phyloP scores from a whole-genome alignment of 2,329 filamentous ascomycete species.

The Xylariaceae sp. region DNA sequence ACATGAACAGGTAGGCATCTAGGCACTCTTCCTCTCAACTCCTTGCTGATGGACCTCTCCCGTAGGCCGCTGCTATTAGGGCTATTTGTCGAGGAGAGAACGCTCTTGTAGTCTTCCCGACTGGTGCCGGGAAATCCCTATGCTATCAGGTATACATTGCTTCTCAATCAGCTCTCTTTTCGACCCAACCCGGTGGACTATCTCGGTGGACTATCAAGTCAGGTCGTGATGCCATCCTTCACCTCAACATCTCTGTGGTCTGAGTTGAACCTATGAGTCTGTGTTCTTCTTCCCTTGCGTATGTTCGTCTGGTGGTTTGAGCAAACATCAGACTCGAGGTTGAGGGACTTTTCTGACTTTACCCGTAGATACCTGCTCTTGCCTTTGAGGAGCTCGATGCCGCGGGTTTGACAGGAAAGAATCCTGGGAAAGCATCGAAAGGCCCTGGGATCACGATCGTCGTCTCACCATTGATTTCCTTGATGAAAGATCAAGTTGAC shows the following conservation, averaged over 20 bases:
- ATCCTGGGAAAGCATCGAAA: constrained; percentile 2
- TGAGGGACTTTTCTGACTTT: neutral
- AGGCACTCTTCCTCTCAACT: neutral
- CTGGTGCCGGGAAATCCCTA: constrained; percentile 46
- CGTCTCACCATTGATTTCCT: constrained; percentile 50
- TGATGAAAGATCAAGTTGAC: constrained; percentile 60
- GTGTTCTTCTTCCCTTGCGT: no score
- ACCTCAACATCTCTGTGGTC: no score
- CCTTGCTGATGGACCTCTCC: neutral
- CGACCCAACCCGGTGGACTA: neutral
- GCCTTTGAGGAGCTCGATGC: constrained; percentile 42
- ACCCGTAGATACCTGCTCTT: constrained; percentile 40
- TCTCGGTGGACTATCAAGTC: neutral
- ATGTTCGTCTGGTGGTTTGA: no score
- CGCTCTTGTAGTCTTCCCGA: constrained; percentile 42
- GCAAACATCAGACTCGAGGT: neutral
- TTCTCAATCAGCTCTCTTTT: neutral
- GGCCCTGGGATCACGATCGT: constrained; percentile 50
- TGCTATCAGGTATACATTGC: constrained; percentile 40
- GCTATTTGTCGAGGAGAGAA: constrained; percentile 37
- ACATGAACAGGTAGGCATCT: constrained; percentile 36
- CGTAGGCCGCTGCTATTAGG: constrained; percentile 35
- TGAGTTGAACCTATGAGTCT: no score
- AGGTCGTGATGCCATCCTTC: no score
- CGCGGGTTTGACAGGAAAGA: constrained; percentile 7